Conservation (phyloP, 176 grass and related monocot species). For the Echinochloa phyllopogon region DNA sequence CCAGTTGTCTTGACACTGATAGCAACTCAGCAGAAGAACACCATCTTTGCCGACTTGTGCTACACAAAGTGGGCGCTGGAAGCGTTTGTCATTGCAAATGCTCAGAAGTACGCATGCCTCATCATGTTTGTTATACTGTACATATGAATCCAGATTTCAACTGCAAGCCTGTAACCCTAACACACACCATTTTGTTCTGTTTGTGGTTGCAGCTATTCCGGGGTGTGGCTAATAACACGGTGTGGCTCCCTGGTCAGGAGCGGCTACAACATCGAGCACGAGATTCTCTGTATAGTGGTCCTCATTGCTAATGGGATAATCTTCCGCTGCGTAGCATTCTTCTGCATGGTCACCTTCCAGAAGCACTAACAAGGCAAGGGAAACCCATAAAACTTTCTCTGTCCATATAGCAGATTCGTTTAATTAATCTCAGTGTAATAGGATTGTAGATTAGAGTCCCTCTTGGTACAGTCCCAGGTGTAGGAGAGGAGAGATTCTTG, state of each 20-base stretch:
- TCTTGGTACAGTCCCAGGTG: conserved; percentile 27
- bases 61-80: conserved; percentile 86
- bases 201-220: conserved; percentile 54
- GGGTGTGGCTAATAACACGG: conserved; percentile 72
- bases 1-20: conserved; percentile 73
- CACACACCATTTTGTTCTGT: background rate
- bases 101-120: conserved; percentile 49
- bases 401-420: conserved; percentile 7
- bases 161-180: background rate
- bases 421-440: conserved; percentile 17
- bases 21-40: conserved; percentile 76
- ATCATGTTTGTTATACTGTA: background rate
- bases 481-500: conserved; percentile 40
- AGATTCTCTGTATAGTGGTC: conserved; percentile 53
- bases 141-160: background rate
- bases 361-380: conserved; percentile 47
- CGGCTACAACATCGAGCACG: conserved; percentile 64
- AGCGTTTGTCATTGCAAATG: conserved; percentile 71
- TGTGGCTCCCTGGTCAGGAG: conserved; percentile 61
- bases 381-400: background rate
- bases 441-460: conserved; percentile 47
- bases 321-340: conserved; percentile 69
- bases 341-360: conserved; percentile 74
- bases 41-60: conserved; percentile 59
- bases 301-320: conserved; percentile 59